Conservation (phyloP, 2,329 filamentous ascomycete species). For the Neurospora sp. region DNA sequence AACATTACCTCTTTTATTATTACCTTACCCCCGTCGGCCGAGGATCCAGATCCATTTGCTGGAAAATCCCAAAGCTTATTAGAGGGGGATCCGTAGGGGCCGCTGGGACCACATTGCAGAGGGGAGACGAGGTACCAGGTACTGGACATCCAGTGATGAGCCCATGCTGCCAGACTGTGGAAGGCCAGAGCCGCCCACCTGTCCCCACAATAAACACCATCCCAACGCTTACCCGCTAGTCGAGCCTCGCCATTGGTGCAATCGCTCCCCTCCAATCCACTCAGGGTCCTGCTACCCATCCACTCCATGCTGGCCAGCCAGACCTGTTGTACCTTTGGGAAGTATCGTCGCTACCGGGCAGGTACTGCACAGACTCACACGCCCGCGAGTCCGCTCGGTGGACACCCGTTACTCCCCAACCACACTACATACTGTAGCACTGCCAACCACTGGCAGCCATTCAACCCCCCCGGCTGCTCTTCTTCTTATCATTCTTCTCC, state of each 20-base stretch:
- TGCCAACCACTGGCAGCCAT: not conserved
- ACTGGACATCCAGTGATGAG: not conserved
- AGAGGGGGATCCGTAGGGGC: not conserved
- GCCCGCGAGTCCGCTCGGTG: not conserved
- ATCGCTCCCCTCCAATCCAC: not conserved
- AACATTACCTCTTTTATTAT: not conserved
- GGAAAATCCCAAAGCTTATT: not conserved
- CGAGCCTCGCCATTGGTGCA: not conserved
- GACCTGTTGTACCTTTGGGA: not conserved
- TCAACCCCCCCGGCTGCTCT: not conserved
- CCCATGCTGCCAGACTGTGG: not conserved
- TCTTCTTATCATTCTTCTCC: not conserved
- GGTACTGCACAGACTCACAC: not conserved
- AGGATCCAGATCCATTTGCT: not conserved
- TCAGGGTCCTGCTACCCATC: not conserved
- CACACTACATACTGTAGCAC: not conserved
- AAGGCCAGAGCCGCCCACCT: not conserved
- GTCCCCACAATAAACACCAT: not conserved
- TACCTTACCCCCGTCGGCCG: not conserved
- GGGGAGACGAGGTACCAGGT: not conserved
- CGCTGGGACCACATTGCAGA: not conserved
- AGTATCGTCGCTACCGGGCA: not conserved
- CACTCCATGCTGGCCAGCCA: not conserved
- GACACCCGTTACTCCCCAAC: not conserved
- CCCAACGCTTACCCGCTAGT: not conserved